A percentile compares a stretch with the other conserved stretches of the same genome.
phyloP scores from a whole-genome alignment of 192 early-diverging fungal genomes.

The Chytriomyces confervae region DNA sequence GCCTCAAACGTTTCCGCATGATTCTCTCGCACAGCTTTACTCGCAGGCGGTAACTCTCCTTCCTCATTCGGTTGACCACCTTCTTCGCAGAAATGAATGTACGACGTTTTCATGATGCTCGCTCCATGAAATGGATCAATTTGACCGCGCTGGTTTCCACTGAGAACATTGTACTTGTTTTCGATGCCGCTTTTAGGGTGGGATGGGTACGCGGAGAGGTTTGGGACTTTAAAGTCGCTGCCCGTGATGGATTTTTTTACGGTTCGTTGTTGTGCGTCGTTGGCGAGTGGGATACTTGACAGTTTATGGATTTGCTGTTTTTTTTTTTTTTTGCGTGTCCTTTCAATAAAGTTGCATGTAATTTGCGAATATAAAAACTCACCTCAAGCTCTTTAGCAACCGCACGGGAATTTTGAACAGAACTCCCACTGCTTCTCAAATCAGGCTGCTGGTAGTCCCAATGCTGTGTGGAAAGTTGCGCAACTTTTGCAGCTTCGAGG shows the following conservation, averaged over 20 bases:
- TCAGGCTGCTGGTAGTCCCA: conserved; percentile 10
- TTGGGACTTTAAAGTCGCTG: conserved; percentile 10
- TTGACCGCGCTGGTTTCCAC: background rate
- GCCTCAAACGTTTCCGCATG: background rate
- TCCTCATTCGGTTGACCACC: background rate
- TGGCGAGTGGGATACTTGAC: background rate
- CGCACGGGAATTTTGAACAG: background rate
- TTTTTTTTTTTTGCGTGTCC: background rate
- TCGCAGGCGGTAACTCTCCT: background rate
- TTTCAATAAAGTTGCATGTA: background rate
- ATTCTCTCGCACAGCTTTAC: background rate
- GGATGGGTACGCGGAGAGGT: conserved; percentile 4
- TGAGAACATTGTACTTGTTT: conserved; percentile 22
- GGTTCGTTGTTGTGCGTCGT: background rate
- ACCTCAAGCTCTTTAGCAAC: conserved; percentile 7
- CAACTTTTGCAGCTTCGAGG: background rate
- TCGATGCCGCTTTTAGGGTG: background rate
- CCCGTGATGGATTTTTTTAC: conserved; percentile 12
- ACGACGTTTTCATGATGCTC: conserved; percentile 6
- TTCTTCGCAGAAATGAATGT: conserved; percentile 21
- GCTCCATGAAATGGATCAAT: background rate
- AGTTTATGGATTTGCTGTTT: background rate
- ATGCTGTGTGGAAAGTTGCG: conserved; percentile 14
- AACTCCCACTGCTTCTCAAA: background rate
- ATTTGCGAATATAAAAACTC: background rate